These are phyloP conservation scores for Kluyveromyces sp. DNA, from an alignment of 1,139 yeast species.

Conservation along the genomic window DNA sequence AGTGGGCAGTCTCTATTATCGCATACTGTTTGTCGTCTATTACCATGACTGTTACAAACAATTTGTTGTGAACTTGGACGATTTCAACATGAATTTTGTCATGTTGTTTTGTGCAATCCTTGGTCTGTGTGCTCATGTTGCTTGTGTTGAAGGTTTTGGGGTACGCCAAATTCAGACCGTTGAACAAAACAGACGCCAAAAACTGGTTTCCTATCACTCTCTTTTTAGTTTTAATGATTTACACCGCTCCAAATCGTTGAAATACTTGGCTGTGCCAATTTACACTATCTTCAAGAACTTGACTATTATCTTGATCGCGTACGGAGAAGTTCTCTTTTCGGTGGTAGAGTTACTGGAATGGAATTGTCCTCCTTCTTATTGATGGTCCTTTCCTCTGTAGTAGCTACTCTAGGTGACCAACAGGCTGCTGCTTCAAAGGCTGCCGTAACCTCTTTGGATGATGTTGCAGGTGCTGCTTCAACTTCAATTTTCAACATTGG, in stretches of 20 bases:
- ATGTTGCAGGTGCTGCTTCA: not conserved
- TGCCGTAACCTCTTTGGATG: conserved; percentile 5
- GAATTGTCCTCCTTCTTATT: conserved; percentile 78
- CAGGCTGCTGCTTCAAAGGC: conserved; percentile 26
- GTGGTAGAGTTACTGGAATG: conserved; percentile 86
- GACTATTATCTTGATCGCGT: conserved; percentile 92
- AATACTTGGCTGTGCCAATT: conserved; percentile 84
- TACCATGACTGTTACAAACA: conserved; percentile 96
- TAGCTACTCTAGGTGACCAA: conserved; percentile 89
- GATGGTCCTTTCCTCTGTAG: conserved; percentile 88
- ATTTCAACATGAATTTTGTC: conserved; percentile 86
- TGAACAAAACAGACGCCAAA: conserved; percentile 81
- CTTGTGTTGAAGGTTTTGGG: conserved; percentile 63
- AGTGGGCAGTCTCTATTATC: conserved; percentile 76
- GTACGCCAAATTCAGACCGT: conserved; percentile 76
- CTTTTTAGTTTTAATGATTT: conserved; percentile 85
- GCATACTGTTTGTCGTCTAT: conserved; percentile 90
- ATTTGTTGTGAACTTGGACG: conserved; percentile 75
- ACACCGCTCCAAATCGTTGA: conserved; percentile 92
- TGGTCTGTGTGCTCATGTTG: conserved; percentile 73
- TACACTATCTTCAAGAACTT: conserved; percentile 96
- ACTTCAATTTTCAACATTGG: conserved; percentile 58
- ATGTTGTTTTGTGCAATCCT: conserved; percentile 74
- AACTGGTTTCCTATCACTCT: conserved; percentile 93
- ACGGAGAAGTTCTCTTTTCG: conserved; percentile 97